These are phyloP conservation scores for Arachis stenosperma DNA, from an alignment of 306 rosid genomes.

Conservation along the genomic window DNA sequence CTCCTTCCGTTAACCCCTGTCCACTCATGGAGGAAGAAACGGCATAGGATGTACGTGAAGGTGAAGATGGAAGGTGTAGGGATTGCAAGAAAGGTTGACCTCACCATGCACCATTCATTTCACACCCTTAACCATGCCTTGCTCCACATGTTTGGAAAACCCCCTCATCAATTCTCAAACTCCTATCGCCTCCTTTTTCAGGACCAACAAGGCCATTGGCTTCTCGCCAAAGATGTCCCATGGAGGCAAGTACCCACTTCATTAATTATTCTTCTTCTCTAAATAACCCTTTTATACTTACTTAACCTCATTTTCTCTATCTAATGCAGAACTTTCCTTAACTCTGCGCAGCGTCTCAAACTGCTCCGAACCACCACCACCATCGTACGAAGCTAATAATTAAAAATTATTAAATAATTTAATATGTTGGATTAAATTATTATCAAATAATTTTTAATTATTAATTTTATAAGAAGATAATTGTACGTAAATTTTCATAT, in stretches of 20 bases:
- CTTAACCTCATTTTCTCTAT: not conserved
- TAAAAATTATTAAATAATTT: no score
- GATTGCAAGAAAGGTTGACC: slow-evolving; percentile 78
- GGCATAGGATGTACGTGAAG: slow-evolving; percentile 56
- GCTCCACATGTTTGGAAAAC: slow-evolving; percentile 74
- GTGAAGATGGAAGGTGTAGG: slow-evolving; percentile 94
- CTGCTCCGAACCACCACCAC: no score
- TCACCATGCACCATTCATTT: slow-evolving; percentile 55
- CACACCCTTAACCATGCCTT: slow-evolving; percentile 55
- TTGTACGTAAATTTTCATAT: fast-evolving
- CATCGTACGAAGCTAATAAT: no score
- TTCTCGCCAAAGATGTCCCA: slow-evolving; percentile 70
- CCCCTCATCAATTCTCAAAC: slow-evolving; percentile 48
- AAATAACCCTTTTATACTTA: no score
- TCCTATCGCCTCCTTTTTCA: slow-evolving; percentile 65
- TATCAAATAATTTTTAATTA: no score
- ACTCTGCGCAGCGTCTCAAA: no score
- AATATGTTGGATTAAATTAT: no score
- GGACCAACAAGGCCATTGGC: slow-evolving; percentile 84
- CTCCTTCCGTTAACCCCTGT: slow-evolving; percentile 58
- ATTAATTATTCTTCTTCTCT: no score
- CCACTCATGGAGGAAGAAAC: slow-evolving; percentile 58
- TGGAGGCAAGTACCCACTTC: slow-evolving; percentile 64
- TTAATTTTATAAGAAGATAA: no score
- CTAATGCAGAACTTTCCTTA: no score